Conservation (phyloP, 805 yeast species). For the Zygosaccharomyces bisporus region DNA sequence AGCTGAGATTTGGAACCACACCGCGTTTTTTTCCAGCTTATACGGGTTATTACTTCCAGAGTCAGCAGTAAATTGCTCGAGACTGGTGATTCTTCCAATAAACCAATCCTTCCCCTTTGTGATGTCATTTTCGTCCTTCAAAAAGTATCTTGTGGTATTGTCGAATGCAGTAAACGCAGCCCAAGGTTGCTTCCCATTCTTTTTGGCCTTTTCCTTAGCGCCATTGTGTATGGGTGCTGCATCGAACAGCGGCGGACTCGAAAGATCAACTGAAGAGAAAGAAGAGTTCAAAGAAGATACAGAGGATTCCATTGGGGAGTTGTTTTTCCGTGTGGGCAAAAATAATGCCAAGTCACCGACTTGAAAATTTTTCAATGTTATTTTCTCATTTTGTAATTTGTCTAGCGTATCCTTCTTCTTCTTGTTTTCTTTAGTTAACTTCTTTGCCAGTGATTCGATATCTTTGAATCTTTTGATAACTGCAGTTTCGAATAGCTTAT, state of each 20-base stretch:
- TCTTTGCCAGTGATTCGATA: conserved; percentile 85
- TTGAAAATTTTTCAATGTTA: conserved; percentile 65
- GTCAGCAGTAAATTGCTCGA: conserved; percentile 54
- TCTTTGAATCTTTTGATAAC: conserved; percentile 78
- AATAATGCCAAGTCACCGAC: conserved; percentile 78
- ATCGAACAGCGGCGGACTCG: conserved; percentile 33
- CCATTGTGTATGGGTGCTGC: conserved; percentile 10
- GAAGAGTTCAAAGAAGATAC: conserved; percentile 33
- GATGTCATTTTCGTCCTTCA: conserved; percentile 44
- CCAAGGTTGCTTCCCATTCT: conserved; percentile 58
- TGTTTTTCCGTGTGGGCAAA: conserved; percentile 61
- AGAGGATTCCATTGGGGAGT: conserved; percentile 17
- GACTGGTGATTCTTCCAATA: conserved; percentile 61
- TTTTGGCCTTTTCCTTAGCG: conserved; percentile 14
- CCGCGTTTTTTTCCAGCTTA: conserved; percentile 54
- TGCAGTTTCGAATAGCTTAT: conserved; percentile 37
- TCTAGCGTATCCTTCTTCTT: conserved; percentile 30
- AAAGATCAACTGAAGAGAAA: conserved; percentile 35
- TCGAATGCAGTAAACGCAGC: conserved; percentile 79
- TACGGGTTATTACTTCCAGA: conserved; percentile 54
- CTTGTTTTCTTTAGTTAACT: conserved; percentile 59
- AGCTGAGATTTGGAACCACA: conserved; percentile 64
- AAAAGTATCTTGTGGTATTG: conserved; percentile 79
- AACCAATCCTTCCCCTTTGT: conserved; percentile 68
- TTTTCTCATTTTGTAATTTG: conserved; percentile 40